Evolutionary conservation across 768 basidiomycete species (phyloP).

Genomic region (Dioszegia crocea): DNA sequence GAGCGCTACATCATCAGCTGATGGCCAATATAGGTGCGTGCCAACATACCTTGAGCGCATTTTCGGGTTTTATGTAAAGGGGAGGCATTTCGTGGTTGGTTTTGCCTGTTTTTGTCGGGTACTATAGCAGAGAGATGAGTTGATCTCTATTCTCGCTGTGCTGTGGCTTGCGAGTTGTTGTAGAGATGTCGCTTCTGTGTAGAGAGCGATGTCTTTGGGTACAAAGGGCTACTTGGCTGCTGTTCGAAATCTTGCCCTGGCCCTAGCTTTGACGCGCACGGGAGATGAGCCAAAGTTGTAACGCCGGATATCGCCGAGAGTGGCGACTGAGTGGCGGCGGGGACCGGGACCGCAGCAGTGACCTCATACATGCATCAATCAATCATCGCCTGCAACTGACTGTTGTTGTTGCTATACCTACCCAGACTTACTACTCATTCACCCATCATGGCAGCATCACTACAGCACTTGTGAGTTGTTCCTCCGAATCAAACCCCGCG

Average conservation of each 20-base stretch:
- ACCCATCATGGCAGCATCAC: constrained; percentile 23
- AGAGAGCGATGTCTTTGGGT: no score
- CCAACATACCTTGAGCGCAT: constrained; percentile 48
- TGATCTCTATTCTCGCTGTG: constrained; percentile 14
- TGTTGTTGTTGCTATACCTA: background rate
- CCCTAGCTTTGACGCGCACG: background rate
- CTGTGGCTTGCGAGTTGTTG: background rate
- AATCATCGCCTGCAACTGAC: no score
- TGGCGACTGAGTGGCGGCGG: background rate
- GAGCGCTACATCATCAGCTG: constrained; percentile 35
- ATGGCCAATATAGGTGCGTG: background rate
- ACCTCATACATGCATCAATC: no score
- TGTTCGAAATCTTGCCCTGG: background rate
- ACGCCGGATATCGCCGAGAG: background rate
- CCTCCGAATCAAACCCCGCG: background rate
- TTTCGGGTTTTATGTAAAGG: constrained; percentile 49
- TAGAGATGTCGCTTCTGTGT: background rate
- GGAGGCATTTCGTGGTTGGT: constrained; percentile 37
- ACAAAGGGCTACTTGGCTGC: no score
- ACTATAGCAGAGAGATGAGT: background rate
- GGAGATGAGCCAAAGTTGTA: background rate
- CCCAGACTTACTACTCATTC: background rate
- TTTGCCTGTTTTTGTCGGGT: background rate
- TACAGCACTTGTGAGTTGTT: constrained; percentile 34
- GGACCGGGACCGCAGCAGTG: background rate